These are phyloP conservation scores for Venturiaceae sp. DNA, from an alignment of 2,329 filamentous ascomycete genomes.

Conservation along the genomic window DNA sequence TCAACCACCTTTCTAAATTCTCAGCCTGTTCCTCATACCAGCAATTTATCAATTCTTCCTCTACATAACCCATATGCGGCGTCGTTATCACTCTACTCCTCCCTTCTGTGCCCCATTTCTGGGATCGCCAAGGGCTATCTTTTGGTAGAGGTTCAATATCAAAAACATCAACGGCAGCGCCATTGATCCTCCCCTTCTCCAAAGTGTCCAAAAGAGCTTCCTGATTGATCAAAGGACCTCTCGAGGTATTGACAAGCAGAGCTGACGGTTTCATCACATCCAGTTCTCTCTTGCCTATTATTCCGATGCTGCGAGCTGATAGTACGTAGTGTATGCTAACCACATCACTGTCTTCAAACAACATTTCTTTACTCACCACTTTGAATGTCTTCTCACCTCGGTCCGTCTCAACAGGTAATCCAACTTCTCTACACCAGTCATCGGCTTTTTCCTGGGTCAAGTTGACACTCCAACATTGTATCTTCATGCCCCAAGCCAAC, in stretches of 20 bases:
- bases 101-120: constrained; percentile 55
- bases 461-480: constrained; percentile 70
- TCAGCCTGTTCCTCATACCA: constrained; percentile 65
- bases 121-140: constrained; percentile 55
- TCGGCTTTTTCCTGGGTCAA: constrained; percentile 70
- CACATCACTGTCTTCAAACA: constrained; percentile 57
- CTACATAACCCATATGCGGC: constrained; percentile 76
- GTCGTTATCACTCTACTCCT: constrained; percentile 59
- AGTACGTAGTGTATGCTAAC: constrained; percentile 64
- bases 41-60: constrained; percentile 48
- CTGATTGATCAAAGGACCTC: constrained; percentile 59
- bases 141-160: constrained; percentile 55
- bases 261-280: constrained; percentile 53
- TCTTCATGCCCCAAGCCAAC: constrained; percentile 63
- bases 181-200: constrained; percentile 48
- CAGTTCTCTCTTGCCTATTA: constrained; percentile 52
- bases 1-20: constrained; percentile 54
- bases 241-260: constrained; percentile 59
- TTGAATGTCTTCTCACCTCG: constrained; percentile 55
- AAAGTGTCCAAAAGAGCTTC: constrained; percentile 49
- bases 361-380: constrained; percentile 55
- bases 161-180: constrained; percentile 63
- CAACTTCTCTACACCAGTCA: constrained; percentile 49
- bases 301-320: constrained; percentile 54
- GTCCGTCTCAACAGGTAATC: constrained; percentile 46